phyloP scores from a whole-genome alignment of 179 eudicot genomes.

The Beta lomatogona region DNA sequence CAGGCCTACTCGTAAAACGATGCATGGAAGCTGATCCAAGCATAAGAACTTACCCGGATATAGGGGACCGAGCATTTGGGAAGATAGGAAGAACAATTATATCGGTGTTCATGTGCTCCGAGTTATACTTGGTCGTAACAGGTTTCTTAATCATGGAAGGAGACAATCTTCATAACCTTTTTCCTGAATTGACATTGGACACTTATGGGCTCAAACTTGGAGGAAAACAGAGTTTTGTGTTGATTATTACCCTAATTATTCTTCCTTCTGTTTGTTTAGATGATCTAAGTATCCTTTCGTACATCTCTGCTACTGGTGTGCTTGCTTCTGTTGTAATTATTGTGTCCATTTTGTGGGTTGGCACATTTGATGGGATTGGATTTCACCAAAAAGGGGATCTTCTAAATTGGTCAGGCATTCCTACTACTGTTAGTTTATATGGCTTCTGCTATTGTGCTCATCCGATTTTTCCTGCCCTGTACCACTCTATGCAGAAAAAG shows the following conservation, averaged over 20 bases:
- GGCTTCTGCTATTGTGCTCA: slow-evolving; percentile 86
- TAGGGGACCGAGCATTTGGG: slow-evolving; percentile 80
- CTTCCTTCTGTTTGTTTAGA: slow-evolving; percentile 69
- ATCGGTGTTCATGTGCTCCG: slow-evolving; percentile 60
- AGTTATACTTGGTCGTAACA: slow-evolving; percentile 74
- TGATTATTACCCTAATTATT: slow-evolving; percentile 57
- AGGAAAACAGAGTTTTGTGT: slow-evolving; percentile 58
- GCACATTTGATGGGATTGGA: slow-evolving; percentile 61
- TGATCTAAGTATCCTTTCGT: slow-evolving; percentile 64
- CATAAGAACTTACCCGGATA: slow-evolving; percentile 66
- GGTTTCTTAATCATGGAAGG: slow-evolving; percentile 89
- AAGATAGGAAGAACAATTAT: slow-evolving; percentile 52
- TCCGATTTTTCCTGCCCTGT: slow-evolving; percentile 80
- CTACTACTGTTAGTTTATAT: slow-evolving; percentile 67
- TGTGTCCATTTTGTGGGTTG: slow-evolving; percentile 62
- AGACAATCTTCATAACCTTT: slow-evolving; percentile 61
- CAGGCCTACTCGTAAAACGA: slow-evolving; percentile 65
- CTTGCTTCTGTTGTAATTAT: slow-evolving; percentile 65
- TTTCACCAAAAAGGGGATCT: slow-evolving; percentile 60
- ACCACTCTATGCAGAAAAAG: slow-evolving; percentile 70
- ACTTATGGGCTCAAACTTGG: slow-evolving; percentile 45
- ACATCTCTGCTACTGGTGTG: slow-evolving; percentile 78
- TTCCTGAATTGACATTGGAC: slow-evolving; percentile 42
- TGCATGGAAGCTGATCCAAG: slow-evolving; percentile 71
- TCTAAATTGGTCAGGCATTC: slow-evolving; percentile 59